A percentile compares a stretch with the other conserved stretches of the same genome.
These are phyloP conservation scores for Paulownia fortunei DNA, from an alignment of 257 asterid genomes.

Conservation along the genomic window DNA sequence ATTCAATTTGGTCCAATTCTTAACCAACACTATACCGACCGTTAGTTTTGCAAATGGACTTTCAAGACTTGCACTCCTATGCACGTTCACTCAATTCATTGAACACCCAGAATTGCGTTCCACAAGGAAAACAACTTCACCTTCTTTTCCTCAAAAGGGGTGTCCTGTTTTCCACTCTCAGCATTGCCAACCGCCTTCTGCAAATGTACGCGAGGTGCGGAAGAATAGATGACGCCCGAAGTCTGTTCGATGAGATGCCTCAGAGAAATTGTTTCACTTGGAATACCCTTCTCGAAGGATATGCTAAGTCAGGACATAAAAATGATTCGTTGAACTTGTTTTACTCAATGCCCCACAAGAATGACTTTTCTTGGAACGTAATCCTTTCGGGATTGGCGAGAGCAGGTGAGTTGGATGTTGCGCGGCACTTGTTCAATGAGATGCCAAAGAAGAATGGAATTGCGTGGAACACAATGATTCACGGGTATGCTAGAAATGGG, in stretches of 20 bases:
- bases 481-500: slow-evolving; percentile 64
- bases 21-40: not conserved
- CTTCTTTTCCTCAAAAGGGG: slow-evolving; percentile 79
- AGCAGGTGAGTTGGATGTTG: slow-evolving; percentile 61
- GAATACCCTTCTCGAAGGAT: slow-evolving; percentile 82
- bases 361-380: slow-evolving; percentile 81
- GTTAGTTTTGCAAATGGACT: slow-evolving; percentile 42
- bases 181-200: slow-evolving; percentile 74
- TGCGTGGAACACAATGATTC: slow-evolving; percentile 77
- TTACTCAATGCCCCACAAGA: slow-evolving; percentile 56
- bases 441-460: slow-evolving; percentile 75
- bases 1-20: not conserved
- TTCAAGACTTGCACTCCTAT: slow-evolving; percentile 52
- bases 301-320: slow-evolving; percentile 50
- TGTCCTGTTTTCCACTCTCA: slow-evolving; percentile 54
- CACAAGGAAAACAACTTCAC: slow-evolving; percentile 76
- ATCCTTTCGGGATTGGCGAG: slow-evolving; percentile 57
- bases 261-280: slow-evolving; percentile 69
- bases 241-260: slow-evolving; percentile 80
- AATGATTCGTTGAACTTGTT: slow-evolving; percentile 46
- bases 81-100: slow-evolving; percentile 68
- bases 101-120: slow-evolving; percentile 39
- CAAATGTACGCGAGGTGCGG: slow-evolving; percentile 81
- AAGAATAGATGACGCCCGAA: slow-evolving; percentile 47
- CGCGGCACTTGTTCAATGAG: slow-evolving; percentile 46